phyloP scores from a whole-genome alignment of 495 filamentous ascomycete species.

The Neurospora sp. region DNA sequence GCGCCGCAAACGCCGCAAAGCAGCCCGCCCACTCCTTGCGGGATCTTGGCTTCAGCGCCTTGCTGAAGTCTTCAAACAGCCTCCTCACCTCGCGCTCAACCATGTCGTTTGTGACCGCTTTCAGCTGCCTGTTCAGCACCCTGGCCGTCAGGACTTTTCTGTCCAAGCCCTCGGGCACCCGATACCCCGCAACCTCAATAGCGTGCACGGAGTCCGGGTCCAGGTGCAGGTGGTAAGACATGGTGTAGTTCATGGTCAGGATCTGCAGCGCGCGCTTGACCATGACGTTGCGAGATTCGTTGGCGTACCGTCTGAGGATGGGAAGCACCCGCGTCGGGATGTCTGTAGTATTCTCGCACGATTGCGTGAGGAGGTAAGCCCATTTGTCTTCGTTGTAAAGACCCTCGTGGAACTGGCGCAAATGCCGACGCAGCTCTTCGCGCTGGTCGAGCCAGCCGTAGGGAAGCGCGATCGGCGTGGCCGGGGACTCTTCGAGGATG shows the following conservation, averaged over 20 bases:
- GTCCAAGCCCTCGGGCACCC: slow-evolving; percentile 22
- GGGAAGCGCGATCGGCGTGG: slow-evolving; percentile 35
- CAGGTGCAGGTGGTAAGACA: slow-evolving; percentile 38
- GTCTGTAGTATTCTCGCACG: slow-evolving; percentile 12
- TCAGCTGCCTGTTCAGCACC: slow-evolving; percentile 43
- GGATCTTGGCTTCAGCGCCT: slow-evolving; percentile 37
- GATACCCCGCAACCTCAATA: slow-evolving; percentile 19
- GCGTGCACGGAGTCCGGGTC: slow-evolving; percentile 25
- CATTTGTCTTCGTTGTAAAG: not conserved
- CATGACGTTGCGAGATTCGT: slow-evolving; percentile 27
- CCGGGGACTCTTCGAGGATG: slow-evolving; percentile 23
- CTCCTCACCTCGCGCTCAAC: slow-evolving; percentile 32
- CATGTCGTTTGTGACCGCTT: slow-evolving; percentile 40
- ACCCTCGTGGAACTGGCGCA: not conserved
- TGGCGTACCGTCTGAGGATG: slow-evolving; percentile 32
- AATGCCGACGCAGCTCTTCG: slow-evolving; percentile 19
- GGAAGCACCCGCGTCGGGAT: slow-evolving; percentile 31
- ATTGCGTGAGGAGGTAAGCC: not conserved
- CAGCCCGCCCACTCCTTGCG: slow-evolving; percentile 42
- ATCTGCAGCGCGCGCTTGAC: slow-evolving; percentile 36
- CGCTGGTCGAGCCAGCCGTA: not conserved
- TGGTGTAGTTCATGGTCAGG: slow-evolving; percentile 42
- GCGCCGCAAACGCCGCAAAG: slow-evolving; percentile 38
- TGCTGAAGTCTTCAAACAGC: slow-evolving; percentile 35
- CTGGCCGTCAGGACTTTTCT: slow-evolving; percentile 34